These are phyloP conservation scores for Lycium barbarum DNA, from an alignment of 257 asterid species.

Conservation along the genomic window DNA sequence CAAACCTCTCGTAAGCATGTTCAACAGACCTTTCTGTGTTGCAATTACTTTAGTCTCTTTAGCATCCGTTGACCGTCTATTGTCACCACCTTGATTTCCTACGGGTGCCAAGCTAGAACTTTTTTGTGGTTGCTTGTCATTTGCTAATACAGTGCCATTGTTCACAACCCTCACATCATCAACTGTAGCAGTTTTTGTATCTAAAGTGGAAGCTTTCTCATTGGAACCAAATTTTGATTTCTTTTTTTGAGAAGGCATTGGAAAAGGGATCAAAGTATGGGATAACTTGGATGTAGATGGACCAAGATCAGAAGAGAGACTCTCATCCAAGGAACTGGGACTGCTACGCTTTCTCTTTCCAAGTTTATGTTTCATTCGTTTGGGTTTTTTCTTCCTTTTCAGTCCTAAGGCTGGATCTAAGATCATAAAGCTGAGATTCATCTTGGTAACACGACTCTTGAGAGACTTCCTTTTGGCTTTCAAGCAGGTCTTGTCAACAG, in stretches of 20 bases:
- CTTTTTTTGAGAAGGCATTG: constrained; percentile 32
- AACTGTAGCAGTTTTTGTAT: constrained; percentile 34
- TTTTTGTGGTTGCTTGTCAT: constrained; percentile 40
- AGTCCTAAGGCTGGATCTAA: constrained; percentile 55
- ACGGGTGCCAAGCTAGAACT: constrained; percentile 17
- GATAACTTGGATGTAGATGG: constrained; percentile 50
- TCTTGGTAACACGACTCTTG: constrained; percentile 45
- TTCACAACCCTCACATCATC: constrained; percentile 47
- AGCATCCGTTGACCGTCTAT: constrained; percentile 36
- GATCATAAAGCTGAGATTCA: constrained; percentile 68
- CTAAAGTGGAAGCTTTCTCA: constrained; percentile 38
- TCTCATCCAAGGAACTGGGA: constrained; percentile 37
- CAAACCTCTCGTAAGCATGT: constrained; percentile 67
- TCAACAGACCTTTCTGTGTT: constrained; percentile 48
- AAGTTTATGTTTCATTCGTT: constrained; percentile 40
- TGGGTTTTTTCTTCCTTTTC: constrained; percentile 56
- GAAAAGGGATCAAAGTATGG: constrained; percentile 25
- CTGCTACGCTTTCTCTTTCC: constrained; percentile 32
- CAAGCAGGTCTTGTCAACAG: constrained; percentile 37
- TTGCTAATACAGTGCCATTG: constrained; percentile 41
- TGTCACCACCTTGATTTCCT: constrained; percentile 33
- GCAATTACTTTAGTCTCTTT: constrained; percentile 35
- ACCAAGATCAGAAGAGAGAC: constrained; percentile 41
- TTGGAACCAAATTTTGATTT: constrained; percentile 38
- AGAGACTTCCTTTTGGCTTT: constrained; percentile 52